Conservation (phyloP, 352 stramenopile genomes). For the Bremia lactucae region DNA sequence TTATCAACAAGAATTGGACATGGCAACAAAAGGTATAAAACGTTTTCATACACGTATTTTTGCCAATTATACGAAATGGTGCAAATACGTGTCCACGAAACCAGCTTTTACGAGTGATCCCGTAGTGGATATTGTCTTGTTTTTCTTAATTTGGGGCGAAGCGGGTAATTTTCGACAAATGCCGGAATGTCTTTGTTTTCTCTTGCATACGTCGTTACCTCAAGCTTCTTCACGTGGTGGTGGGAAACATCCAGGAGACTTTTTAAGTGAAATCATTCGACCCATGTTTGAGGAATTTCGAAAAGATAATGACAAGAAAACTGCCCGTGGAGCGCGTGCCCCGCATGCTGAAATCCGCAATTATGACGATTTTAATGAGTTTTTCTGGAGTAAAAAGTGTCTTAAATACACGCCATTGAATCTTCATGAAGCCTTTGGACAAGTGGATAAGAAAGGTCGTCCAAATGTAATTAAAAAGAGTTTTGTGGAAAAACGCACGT, state of each 20-base stretch:
- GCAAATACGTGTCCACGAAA: slow-evolving; percentile 71
- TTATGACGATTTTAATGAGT: slow-evolving; percentile 86
- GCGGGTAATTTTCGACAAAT: slow-evolving; percentile 75
- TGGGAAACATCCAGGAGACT: slow-evolving; percentile 48
- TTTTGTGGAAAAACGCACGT: slow-evolving; percentile 64
- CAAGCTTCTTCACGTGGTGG: slow-evolving; percentile 35
- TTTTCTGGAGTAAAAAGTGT: slow-evolving; percentile 79
- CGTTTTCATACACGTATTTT: slow-evolving; percentile 62
- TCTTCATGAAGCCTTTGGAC: slow-evolving; percentile 54
- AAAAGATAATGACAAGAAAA: slow-evolving; percentile 79
- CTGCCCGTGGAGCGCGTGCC: slow-evolving; percentile 51
- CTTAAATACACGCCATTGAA: slow-evolving; percentile 59
- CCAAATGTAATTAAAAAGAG: slow-evolving; percentile 78
- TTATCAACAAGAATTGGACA: slow-evolving; percentile 55
- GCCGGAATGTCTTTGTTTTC: slow-evolving; percentile 68
- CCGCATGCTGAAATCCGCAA: slow-evolving; percentile 68
- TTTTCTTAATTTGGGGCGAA: slow-evolving; percentile 81
- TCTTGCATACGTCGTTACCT: slow-evolving; percentile 66
- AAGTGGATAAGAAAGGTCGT: slow-evolving; percentile 68
- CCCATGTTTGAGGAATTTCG: slow-evolving; percentile 64
- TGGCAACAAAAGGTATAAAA: slow-evolving; percentile 49
- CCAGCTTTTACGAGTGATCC: slow-evolving; percentile 64
- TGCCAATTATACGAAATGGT: slow-evolving; percentile 82
- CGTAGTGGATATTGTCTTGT: slow-evolving; percentile 59
- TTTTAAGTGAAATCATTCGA: slow-evolving; percentile 53